phyloP scores from a whole-genome alignment of 805 yeast genomes.

The Saccharomyces paradoxus region DNA sequence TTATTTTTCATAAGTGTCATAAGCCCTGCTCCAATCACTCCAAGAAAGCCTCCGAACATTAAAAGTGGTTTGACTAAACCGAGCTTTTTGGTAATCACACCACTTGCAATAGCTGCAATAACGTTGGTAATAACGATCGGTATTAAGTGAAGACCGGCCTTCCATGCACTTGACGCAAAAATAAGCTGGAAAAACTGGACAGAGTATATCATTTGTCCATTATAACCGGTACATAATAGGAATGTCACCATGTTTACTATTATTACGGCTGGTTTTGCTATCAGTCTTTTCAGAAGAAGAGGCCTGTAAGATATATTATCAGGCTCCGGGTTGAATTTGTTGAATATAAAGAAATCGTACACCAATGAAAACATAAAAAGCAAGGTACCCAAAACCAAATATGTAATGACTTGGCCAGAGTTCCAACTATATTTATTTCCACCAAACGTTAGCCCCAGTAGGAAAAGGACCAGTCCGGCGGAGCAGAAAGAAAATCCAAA shows the following conservation, averaged over 20 bases:
- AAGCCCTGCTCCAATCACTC: slow-evolving; percentile 32
- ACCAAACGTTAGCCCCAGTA: slow-evolving; percentile 34
- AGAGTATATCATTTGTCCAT: slow-evolving; percentile 17
- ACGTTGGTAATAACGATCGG: slow-evolving; percentile 18
- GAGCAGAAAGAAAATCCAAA: slow-evolving; percentile 16
- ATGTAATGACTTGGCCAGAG: slow-evolving; percentile 34
- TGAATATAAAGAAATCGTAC: slow-evolving; percentile 33
- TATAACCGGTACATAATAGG: slow-evolving; percentile 15
- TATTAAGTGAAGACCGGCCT: slow-evolving; percentile 20
- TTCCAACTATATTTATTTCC: slow-evolving; percentile 53
- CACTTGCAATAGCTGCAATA: slow-evolving; percentile 19
- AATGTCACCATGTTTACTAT: slow-evolving; percentile 15
- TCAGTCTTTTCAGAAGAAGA: slow-evolving; percentile 13
- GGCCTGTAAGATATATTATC: slow-evolving; percentile 10
- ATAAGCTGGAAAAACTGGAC: slow-evolving; percentile 25
- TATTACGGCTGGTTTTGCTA: slow-evolving; percentile 10
- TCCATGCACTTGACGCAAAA: slow-evolving; percentile 17
- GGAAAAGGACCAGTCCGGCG: slow-evolving; percentile 16
- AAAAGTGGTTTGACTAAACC: slow-evolving; percentile 32
- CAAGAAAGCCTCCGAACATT: slow-evolving; percentile 25
- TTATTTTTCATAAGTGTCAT: slow-evolving; percentile 27
- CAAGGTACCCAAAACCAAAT: slow-evolving; percentile 38
- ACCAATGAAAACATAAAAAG: slow-evolving; percentile 38
- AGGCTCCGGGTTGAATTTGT: slow-evolving; percentile 6
- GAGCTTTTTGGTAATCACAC: slow-evolving; percentile 28